Evolutionary conservation across 108 stramenopile species (phyloP), one percentile per base, ranked within the genome.

Genomic region (Mayamaea pseudoterrestris): DNA sequence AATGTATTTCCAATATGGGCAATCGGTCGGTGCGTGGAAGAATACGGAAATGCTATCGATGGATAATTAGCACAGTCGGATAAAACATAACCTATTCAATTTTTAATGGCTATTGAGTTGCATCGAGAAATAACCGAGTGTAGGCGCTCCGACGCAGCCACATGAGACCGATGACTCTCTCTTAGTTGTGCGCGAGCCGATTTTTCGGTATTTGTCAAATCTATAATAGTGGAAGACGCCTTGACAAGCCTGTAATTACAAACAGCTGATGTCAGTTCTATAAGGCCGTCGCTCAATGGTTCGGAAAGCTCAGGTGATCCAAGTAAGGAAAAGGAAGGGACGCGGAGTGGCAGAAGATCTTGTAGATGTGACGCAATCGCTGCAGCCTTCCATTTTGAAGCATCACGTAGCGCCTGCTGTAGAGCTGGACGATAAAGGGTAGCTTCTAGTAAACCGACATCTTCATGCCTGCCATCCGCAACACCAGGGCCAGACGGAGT

Each of bases 1-100:
- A 99, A 99, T 63, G 73, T 97, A 9, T 99, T 97, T 68, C 95
- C 98, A 34, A 87, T 99, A 50, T 99, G 98, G 98, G 98, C 98
- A 3, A 64, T 99, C 37, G 94, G 91, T 31, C 76, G 93, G 41
- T 99, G 86, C 45, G 50, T 44, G 47, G 73, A 63, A 21, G 60
- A 59, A 0, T 87, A 82, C 44, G 81, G 86, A 40, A 63, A 68
- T 32, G 53, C 34, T 5, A 35, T 76, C 26, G 69, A 68, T 39
- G 41, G 46, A 7, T 44, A 44, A 25, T n/a, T n/a, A n/a, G n/a
- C n/a, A n/a, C n/a, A n/a, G n/a, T n/a, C n/a, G n/a, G n/a, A n/a
- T n/a, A n/a, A n/a, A n/a, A n/a, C n/a, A n/a, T n/a, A n/a, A n/a
- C n/a, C n/a, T n/a, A n/a, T n/a, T n/a, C n/a, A n/a, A n/a, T n/a